Evolutionary conservation across 352 stramenopile genomes (phyloP).

Genomic region (Globisporangium iwayamae): DNA sequence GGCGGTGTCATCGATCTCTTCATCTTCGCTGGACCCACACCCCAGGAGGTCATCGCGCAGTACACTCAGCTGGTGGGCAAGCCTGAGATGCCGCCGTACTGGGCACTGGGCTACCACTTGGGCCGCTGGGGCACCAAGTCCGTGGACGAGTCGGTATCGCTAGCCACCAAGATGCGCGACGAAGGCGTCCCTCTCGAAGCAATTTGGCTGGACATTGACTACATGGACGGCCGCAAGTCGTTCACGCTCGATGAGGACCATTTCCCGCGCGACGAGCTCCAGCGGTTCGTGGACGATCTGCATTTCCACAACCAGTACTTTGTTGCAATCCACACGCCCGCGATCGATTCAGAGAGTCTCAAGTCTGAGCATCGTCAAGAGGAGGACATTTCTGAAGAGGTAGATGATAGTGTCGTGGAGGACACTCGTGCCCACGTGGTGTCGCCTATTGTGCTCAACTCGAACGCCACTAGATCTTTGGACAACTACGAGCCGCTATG

Average conservation of each 20-base stretch:
- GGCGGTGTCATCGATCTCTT: constrained; percentile 83
- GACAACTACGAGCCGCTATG: constrained; percentile 22
- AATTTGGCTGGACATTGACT: constrained; percentile 75
- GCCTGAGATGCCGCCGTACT: constrained; percentile 78
- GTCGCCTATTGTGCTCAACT: constrained; percentile 1
- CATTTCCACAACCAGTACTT: constrained; percentile 83
- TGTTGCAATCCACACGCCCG: constrained; percentile 64
- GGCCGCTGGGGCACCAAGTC: constrained; percentile 39
- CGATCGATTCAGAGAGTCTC: constrained; percentile 27
- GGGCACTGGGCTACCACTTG: constrained; percentile 83
- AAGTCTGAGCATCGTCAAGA: neutral
- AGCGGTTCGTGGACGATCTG: constrained; percentile 67
- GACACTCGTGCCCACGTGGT: neutral
- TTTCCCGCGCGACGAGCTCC: constrained; percentile 41
- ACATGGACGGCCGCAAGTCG: constrained; percentile 44
- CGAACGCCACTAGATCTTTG: neutral
- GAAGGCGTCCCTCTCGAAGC: constrained; percentile 67
- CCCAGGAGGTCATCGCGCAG: constrained; percentile 55
- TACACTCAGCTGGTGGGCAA: constrained; percentile 77
- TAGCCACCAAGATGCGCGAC: constrained; percentile 34
- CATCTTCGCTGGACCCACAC: constrained; percentile 62
- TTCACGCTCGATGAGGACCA: constrained; percentile 63
- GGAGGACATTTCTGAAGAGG: neutral
- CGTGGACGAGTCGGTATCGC: constrained; percentile 27
- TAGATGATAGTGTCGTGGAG: neutral